Percentiles rank a stretch among this genome's conserved stretches.
phyloP scores from a whole-genome alignment of 768 basidiomycete genomes.

The Tricholoma sp. region DNA sequence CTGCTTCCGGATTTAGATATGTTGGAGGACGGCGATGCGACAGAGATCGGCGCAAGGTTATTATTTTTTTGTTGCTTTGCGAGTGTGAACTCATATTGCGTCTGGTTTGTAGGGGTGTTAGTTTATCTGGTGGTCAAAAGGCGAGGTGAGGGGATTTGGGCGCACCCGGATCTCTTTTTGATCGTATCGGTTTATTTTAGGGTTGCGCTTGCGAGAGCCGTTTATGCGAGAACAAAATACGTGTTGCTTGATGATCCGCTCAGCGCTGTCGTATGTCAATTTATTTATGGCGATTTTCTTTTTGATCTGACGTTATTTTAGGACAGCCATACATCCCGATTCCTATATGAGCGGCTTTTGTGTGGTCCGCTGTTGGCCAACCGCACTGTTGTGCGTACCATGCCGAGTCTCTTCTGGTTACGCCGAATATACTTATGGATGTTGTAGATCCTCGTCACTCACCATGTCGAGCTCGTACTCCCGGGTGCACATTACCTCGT shows the following conservation, averaged over 20 bases:
- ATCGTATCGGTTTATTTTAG: constrained; percentile 24
- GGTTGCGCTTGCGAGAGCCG: constrained; percentile 78
- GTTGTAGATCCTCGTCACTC: constrained; percentile 61
- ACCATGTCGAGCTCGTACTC: constrained; percentile 79
- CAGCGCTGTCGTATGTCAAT: constrained; percentile 65
- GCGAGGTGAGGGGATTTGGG: constrained; percentile 42
- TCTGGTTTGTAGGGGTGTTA: constrained; percentile 49
- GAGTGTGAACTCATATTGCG: background rate
- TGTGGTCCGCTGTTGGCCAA: constrained; percentile 59
- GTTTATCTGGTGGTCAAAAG: constrained; percentile 79
- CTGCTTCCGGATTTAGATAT: constrained; percentile 76
- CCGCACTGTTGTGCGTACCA: constrained; percentile 54
- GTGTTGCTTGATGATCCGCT: constrained; percentile 80
- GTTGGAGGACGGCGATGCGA: constrained; percentile 81
- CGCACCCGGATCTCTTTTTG: background rate
- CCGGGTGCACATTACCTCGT: constrained; percentile 66
- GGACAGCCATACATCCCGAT: constrained; percentile 67
- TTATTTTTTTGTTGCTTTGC: constrained; percentile 11
- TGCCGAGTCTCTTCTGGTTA: background rate
- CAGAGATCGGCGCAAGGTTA: constrained; percentile 74
- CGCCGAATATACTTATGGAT: background rate
- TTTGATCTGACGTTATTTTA: constrained; percentile 15
- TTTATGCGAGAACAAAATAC: constrained; percentile 66
- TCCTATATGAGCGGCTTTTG: constrained; percentile 59
- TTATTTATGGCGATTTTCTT: background rate